Base-by-base conservation (phyloP, 2,329 filamentous ascomycete genomes). In the Blumeria graminis region DNA sequence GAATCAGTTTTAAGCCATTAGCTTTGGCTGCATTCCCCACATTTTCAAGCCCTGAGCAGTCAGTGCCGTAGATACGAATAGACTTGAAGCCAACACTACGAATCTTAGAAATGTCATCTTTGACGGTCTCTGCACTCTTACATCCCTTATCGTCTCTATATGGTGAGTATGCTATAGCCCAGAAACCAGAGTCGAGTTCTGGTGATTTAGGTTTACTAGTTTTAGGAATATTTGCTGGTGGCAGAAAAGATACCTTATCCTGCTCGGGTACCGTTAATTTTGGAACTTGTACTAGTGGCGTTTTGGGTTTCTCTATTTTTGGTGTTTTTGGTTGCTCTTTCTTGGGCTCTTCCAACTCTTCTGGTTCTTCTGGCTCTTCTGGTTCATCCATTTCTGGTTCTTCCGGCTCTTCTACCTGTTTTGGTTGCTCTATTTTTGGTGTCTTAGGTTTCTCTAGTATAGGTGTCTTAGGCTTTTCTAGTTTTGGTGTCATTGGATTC, bases 61-160 rank as follows among this genome's bases (percentile, higher is more conserved):
- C 89, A 63, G 88, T 89, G 61, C 83, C 86, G 80, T 96, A 96
- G 67, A 92, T 74, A 69, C 90, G 89, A 68, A 90, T 69, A 54
- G 76, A 72, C 61, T 70, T 70, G 77, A 89, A 87, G 58, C 84
- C 84, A 61, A 77, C 76, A 56, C 63, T 54, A 65, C 80, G 76
- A 66, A 90, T 83, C 58, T 69, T 62, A 41, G 69, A 67, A 62
- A 90, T 74, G 61, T 89, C 83, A 28, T 63, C 56, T 59, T 73
- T 66, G 58, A 90, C 78, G 52, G 76, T 68, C n/a, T 60, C 60
- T 59, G 74, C 69, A 58, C 67, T 65, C 78, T 85, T 86, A 81
- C 86, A 90, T 53, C 70, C 64, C 59, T 77, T 76, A 56, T 66
- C 62, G 59, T 72, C 64, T 62, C 72, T 73, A 72, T 85, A 92